Base-by-base conservation (phyloP, 352 stramenopile genomes). In the Pythium coloratum region DNA sequence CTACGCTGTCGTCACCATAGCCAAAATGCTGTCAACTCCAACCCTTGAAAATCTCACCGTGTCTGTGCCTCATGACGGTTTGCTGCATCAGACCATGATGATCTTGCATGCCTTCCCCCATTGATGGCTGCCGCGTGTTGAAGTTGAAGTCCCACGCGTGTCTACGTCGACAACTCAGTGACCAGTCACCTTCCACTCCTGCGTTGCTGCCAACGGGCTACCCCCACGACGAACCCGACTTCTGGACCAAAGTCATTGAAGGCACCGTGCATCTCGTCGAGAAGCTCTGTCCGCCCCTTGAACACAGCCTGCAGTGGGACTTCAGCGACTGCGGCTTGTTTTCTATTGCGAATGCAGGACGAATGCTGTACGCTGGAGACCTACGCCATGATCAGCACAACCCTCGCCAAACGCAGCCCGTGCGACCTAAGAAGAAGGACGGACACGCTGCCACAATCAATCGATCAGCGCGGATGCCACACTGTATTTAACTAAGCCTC, bases 261-360 rank as follows among this genome's bases (percentile, higher is more conserved):
- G n/a, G 65, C 55, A 51, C 53, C 5, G 65, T 71, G 20, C 53
- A 60, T 32, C 20, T 62, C n/a, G 57, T 63, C 6, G 65, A 71
- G 53, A 62, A 24, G 51, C 33, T 71, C 2, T 71, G 65, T 26
- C 65, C 65, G 16, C 28, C 57, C 5, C 65, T 71, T 0, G 58
- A 71, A 33, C 57, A 36, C 44, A 63, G 6, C 12, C 65, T 71
- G 18, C 47, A 46, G 2, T 71, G 65, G 65, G 58, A 71, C 58
- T 47, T 64, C 10, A 47, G 14, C n/a, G 58, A 71, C 42, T 51
- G 49, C 26, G 34, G 44, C 44, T 42, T 51, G n/a, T 10, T 13
- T 44, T 24, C 20, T 24, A 24, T 24, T 24, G 20, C 20, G 20
- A 3, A 16, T 61, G 38, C n/a, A 70, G 64, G 56, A 65, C 8